A percentile compares a stretch with the other conserved stretches of the same genome.
Evolutionary conservation across 345 rosid genomes (phyloP).

Genomic region (Syzygium jambos): DNA sequence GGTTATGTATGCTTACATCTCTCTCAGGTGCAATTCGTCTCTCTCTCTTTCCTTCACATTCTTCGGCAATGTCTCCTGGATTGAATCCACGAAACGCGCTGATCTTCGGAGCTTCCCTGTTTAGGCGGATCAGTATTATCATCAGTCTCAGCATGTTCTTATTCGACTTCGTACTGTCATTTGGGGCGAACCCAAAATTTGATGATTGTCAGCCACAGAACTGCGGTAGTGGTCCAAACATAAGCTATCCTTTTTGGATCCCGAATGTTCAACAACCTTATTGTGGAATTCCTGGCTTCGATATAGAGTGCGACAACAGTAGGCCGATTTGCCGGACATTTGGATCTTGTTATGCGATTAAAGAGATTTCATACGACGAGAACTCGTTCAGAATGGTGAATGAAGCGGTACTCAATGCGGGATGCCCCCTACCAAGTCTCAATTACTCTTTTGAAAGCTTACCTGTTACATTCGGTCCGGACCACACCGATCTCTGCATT

Average conservation of each 20-base stretch:
- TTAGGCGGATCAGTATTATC: background rate
- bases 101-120: background rate
- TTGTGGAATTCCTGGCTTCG: constrained; percentile 19
- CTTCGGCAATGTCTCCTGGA: background rate
- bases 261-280: background rate
- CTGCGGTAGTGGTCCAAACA: constrained; percentile 12
- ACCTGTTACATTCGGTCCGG: constrained; percentile 9
- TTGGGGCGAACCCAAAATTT: background rate
- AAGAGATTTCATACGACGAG: constrained; percentile 2
- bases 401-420: background rate
- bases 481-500: constrained; percentile 16
- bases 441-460: constrained; percentile 15
- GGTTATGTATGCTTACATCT: background rate
- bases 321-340: constrained; percentile 9
- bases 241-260: constrained; percentile 22
- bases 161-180: background rate
- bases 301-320: background rate
- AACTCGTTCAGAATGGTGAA: constrained; percentile 11
- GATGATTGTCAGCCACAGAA: constrained; percentile 17
- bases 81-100: background rate
- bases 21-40: background rate
- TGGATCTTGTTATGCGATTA: constrained; percentile 3
- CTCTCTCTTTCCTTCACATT: background rate
- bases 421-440: constrained; percentile 6
- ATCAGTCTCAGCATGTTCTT: background rate